Conservation (phyloP, 140 eudicot species). For the Cichorium intybus region DNA sequence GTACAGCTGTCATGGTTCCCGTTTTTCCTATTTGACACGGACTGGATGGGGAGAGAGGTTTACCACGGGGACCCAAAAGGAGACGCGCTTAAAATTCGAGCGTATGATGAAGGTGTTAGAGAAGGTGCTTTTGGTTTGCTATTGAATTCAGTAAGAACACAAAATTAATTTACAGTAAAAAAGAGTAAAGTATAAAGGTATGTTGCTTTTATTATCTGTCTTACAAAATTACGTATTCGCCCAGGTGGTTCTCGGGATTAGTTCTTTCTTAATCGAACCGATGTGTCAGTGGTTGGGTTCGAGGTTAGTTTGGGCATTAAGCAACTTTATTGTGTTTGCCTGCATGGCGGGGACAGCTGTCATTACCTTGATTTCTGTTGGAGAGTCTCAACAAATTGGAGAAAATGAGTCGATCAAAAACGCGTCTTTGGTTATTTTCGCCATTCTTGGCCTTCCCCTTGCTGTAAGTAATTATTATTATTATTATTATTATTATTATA, state of each 20-base stretch:
- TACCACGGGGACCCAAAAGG: conserved; percentile 91
- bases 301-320: conserved; percentile 79
- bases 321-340: conserved; percentile 80
- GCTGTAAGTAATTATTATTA: conserved; percentile 93
- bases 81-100: conserved; percentile 42
- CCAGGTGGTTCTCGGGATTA: conserved; percentile 86
- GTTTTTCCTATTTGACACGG: conserved; percentile 95
- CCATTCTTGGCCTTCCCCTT: conserved; percentile 89
- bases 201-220: background rate
- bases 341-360: conserved; percentile 94
- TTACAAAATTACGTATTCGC: background rate
- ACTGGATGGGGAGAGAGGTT: conserved; percentile 99
- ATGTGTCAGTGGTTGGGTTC: conserved; percentile 81
- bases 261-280: conserved; percentile 86
- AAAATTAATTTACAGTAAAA: too few relatives aligned
- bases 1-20: conserved; percentile 97
- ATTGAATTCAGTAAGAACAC: conserved; percentile 97
- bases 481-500: too few relatives aligned
- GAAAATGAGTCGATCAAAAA: conserved; percentile 58
- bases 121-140: conserved; percentile 99
- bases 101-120: conserved; percentile 94
- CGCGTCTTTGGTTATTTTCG: conserved; percentile 79
- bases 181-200: too few relatives aligned
- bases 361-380: conserved; percentile 64
- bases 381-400: conserved; percentile 61